Evolutionary conservation across 2,329 filamentous ascomycete genomes (phyloP), one percentile per base, ranked within the genome.

Genomic region (Paradendryphiella salina): DNA sequence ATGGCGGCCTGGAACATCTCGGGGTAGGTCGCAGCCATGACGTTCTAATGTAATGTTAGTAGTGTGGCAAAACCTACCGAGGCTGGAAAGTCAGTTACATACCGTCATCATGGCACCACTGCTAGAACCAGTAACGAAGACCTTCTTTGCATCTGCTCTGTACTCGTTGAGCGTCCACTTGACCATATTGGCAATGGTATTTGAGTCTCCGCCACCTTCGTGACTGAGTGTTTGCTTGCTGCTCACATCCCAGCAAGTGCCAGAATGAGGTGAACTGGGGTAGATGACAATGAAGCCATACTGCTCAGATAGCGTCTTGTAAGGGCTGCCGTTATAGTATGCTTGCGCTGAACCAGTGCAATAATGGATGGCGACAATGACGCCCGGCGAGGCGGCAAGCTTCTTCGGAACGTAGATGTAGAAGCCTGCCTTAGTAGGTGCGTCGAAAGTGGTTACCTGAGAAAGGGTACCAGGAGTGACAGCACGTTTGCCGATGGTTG

Each of bases 261-360:
- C 80, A n/a, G 67, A 67, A 58, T 80, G 78, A 0, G 80, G 79
- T 2, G 77, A 78, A 57, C 77, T 74, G 1, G 82, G 81, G 67
- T 82, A 85, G 63, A 85, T 81, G 53, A 84, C 79, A 35, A 86
- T 83, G 66, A 81, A 85, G 37, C 82, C 83, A 54, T 84, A 76
- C 52, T 76, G 69, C 59, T 80, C 79, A 9, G 83, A 79, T 7
- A 83, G 72, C 1, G 73, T 72, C 15, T 80, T 79, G 66, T 82
- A 86, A 10, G 80, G 79, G 5, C 79, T 80, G 26, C 74, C 75
- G 3, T 63, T 66, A 67, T 79, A 82, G 71, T 31, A 76, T 2
- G 76, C 76, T 21, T 76, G 72, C 2, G 79, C 83, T 2, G 77
- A 77, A 20, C 83, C 82, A 39, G 77, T 75, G 70, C 83, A 85